A percentile compares a stretch with the other conserved stretches of the same genome.
These are phyloP conservation scores for Colletotrichum chlorophyti DNA, from an alignment of 2,329 filamentous ascomycete species.

Conservation along the genomic window DNA sequence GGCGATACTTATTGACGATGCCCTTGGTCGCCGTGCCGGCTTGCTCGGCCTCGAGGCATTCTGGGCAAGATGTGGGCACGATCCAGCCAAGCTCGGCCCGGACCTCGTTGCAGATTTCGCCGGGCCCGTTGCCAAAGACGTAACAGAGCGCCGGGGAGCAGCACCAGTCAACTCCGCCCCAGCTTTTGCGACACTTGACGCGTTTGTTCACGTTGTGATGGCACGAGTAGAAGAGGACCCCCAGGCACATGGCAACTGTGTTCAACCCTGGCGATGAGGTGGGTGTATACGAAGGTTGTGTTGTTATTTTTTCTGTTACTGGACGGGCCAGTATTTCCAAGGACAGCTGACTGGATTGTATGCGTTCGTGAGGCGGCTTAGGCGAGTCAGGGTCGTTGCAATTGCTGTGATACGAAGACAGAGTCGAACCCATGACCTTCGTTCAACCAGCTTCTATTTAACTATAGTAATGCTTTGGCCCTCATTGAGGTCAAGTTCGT, in stretches of 20 bases:
- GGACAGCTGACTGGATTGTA: no score
- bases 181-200: slow-evolving; percentile 15
- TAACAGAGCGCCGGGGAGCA: slow-evolving; percentile 6
- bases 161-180: background rate
- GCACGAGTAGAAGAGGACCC: slow-evolving; percentile 6
- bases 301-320: background rate
- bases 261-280: no score
- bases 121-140: slow-evolving; percentile 18
- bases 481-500: background rate
- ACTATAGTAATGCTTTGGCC: background rate
- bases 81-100: background rate
- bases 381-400: no score
- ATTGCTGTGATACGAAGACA: no score
- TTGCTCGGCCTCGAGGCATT: slow-evolving; percentile 11
- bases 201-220: slow-evolving; percentile 3
- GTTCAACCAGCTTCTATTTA: background rate
- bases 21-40: background rate
- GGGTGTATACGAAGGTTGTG: no score
- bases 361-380: no score
- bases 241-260: slow-evolving; percentile 22
- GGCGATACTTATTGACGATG: slow-evolving; percentile 6
- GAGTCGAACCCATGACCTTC: no score
- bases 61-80: background rate
- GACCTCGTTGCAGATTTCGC: slow-evolving; percentile 9
- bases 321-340: no score